These are phyloP conservation scores for Durio zibethinus DNA, from an alignment of 345 rosid species.

Conservation along the genomic window DNA sequence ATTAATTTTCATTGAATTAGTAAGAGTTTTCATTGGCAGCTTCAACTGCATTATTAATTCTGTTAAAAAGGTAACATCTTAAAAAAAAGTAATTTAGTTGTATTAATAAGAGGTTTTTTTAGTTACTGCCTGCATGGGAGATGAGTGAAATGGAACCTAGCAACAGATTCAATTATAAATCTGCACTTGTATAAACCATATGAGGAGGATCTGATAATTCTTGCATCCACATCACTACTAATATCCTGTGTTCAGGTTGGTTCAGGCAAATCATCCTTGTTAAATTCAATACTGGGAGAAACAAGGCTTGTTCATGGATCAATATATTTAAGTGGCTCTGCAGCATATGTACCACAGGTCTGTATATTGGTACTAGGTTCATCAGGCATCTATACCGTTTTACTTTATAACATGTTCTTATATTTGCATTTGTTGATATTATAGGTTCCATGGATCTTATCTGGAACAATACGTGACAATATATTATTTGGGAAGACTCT, in stretches of 20 bases:
- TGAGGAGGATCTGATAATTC: background rate
- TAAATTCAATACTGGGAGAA: conserved; percentile 71
- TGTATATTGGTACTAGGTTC: conserved; percentile 15
- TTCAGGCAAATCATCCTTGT: conserved; percentile 89
- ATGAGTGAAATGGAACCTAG: background rate
- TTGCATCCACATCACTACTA: conserved; percentile 12
- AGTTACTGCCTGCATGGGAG: background rate
- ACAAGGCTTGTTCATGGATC: conserved; percentile 62
- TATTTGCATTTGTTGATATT: conserved; percentile 23
- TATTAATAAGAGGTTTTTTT: background rate
- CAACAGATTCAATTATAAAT: background rate
- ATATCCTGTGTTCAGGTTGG: conserved; percentile 63
- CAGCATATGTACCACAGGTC: conserved; percentile 93
- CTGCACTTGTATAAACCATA: background rate
- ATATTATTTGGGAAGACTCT: conserved; percentile 63
- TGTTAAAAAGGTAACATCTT: too few relatives aligned
- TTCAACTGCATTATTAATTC: background rate
- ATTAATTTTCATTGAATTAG: background rate
- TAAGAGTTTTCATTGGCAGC: background rate
- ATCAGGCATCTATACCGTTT: conserved; percentile 13
- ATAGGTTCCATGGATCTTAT: conserved; percentile 90
- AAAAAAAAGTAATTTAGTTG: background rate
- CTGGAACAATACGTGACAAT: conserved; percentile 81
- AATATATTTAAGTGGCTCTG: conserved; percentile 47
- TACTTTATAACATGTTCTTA: conserved; percentile 16